Percentiles rank a stretch among this genome's conserved stretches.
Conservation (phyloP, 345 rosid genomes). For the Moricandia arvensis region DNA sequence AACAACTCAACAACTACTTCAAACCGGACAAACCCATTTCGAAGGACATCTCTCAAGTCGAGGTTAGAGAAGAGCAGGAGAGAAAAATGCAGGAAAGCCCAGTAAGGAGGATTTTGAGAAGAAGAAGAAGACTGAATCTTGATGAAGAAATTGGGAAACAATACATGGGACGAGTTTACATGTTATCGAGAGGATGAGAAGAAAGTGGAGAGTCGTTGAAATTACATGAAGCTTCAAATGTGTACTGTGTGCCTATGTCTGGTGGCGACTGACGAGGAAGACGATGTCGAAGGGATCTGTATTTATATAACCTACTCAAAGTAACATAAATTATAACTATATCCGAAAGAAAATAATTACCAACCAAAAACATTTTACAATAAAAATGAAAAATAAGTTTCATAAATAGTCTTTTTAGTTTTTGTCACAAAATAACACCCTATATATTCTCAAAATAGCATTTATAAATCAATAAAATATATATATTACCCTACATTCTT, state of each 20-base stretch:
- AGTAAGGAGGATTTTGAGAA: not conserved
- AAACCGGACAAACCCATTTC: slow-evolving; percentile 26
- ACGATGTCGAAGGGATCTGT: slow-evolving; percentile 26
- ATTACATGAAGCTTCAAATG: slow-evolving; percentile 20
- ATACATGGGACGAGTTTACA: slow-evolving; percentile 27
- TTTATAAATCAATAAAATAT: too few relatives aligned
- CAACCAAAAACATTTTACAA: too few relatives aligned
- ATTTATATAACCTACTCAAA: slow-evolving; percentile 5
- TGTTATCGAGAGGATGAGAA: slow-evolving; percentile 14
- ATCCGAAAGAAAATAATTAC: too few relatives aligned
- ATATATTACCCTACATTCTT: too few relatives aligned
- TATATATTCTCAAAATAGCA: too few relatives aligned
- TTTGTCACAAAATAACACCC: too few relatives aligned
- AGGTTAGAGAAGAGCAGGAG: slow-evolving; percentile 19
- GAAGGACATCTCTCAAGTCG: slow-evolving; percentile 16
- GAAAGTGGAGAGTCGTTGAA: slow-evolving; percentile 21
- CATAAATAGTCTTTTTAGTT: too few relatives aligned
- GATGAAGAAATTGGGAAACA: slow-evolving; percentile 2
- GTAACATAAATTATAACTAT: too few relatives aligned
- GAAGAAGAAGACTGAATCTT: slow-evolving; percentile 16
- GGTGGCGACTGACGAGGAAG: slow-evolving; percentile 34
- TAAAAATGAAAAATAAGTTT: too few relatives aligned
- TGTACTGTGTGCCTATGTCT: slow-evolving; percentile 6
- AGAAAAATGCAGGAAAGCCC: slow-evolving; percentile 20
- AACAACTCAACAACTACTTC: slow-evolving; percentile 26